Conservation (phyloP, 1,284 basidiomycete genomes). For the Cryptococcus maquisensis region DNA sequence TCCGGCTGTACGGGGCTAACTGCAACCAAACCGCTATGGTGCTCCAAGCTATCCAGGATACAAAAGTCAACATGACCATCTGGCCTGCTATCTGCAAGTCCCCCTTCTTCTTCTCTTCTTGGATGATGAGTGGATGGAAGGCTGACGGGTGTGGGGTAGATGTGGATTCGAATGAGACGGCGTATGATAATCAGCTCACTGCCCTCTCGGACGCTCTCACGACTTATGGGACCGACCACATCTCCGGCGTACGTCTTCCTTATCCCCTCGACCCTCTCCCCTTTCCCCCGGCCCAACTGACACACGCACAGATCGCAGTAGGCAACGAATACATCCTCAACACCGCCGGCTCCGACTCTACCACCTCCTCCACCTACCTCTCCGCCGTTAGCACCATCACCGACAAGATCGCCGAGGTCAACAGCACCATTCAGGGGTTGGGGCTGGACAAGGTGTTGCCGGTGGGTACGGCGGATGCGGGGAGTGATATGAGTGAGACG, state of each 20-base stretch:
- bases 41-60: constrained; percentile 76
- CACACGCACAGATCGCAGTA: constrained; percentile 31
- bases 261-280: background rate
- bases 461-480: constrained; percentile 87
- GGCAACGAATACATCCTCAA: constrained; percentile 71
- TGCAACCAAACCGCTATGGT: constrained; percentile 55
- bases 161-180: constrained; percentile 59
- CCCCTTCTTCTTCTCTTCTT: background rate
- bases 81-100: constrained; percentile 70
- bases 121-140: background rate
- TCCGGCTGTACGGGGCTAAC: constrained; percentile 48
- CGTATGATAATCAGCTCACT: constrained; percentile 69
- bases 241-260: constrained; percentile 64
- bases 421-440: constrained; percentile 57
- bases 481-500: constrained; percentile 70
- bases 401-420: constrained; percentile 58
- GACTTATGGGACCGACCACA: constrained; percentile 71
- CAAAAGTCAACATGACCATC: constrained; percentile 81
- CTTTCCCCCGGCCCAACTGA: background rate
- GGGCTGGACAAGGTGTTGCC: constrained; percentile 55
- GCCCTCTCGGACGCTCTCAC: constrained; percentile 60
- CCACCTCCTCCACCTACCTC: constrained; percentile 31
- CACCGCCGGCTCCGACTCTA: constrained; percentile 20
- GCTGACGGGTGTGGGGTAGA: constrained; percentile 28
- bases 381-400: constrained; percentile 55